phyloP scores from a whole-genome alignment of 2,329 filamentous ascomycete species.

The Daldinia sp. region DNA sequence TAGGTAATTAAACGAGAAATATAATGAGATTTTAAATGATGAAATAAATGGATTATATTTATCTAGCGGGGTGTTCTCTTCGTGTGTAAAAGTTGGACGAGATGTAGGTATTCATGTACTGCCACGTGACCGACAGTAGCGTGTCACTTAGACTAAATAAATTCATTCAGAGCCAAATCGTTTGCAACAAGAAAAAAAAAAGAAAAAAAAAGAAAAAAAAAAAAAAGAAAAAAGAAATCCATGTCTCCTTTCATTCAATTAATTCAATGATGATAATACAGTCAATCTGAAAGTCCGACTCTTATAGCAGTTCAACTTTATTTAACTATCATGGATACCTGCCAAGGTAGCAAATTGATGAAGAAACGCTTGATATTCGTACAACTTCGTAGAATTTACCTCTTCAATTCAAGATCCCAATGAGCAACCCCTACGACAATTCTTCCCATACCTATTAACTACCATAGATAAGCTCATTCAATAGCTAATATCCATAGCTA shows the following conservation, averaged over 20 bases:
- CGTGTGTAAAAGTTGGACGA: too few relatives aligned
- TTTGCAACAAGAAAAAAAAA: too few relatives aligned
- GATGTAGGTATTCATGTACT: too few relatives aligned
- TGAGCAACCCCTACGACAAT: background rate
- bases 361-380: background rate
- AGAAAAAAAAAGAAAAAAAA: too few relatives aligned
- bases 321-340: background rate
- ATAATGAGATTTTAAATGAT: background rate
- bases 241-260: too few relatives aligned
- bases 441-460: background rate
- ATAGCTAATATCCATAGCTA: too few relatives aligned
- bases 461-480: background rate
- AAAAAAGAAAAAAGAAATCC: too few relatives aligned
- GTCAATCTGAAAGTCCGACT: too few relatives aligned
- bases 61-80: background rate
- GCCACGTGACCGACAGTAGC: too few relatives aligned
- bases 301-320: background rate
- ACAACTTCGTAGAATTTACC: background rate
- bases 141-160: too few relatives aligned
- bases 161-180: too few relatives aligned
- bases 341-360: background rate
- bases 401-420: background rate
- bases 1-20: background rate
- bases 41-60: background rate
- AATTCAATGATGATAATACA: too few relatives aligned